Evolutionary conservation across 1,284 basidiomycete genomes (phyloP), one percentile per base, ranked within the genome.

Genomic region (Caloboletus firmus): DNA sequence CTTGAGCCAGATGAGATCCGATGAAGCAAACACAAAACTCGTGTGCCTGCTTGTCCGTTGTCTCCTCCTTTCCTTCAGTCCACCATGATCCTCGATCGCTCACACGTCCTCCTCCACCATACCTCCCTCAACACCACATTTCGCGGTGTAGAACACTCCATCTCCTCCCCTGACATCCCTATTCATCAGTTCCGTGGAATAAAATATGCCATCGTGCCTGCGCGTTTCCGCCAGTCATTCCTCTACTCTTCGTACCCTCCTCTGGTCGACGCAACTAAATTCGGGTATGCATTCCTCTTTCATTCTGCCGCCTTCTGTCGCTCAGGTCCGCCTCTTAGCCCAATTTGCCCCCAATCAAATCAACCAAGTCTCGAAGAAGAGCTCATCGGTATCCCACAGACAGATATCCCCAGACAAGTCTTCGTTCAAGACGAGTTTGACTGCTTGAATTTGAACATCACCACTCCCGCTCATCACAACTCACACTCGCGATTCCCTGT

Each of bases 361-460:
- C 73, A 71, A 31, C 66, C 72, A 61, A 71, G 73, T 28, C 63
- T 79, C 45, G 87, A 89, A 58, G 83, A 85, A 49, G 74, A 79
- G 20, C 67, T 89, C 22, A 83, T 89, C 49, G 82, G 81, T 34
- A 71, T 88, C n/a, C 68, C 79, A 12, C 75, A 77, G 22, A 76
- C 79, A 17, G 77, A 79, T 34, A 72, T 81, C 15, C 83, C 84
- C 1, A 68, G 73, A 49, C 83, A 84, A 64, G 62, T 69, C n/a
- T 68, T 87, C 34, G 76, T 76, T 57, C 83, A 87, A 49, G 79
- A 86, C 66, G 87, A 90, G 67, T 86, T 88, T 42, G 84, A 87
- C 51, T 90, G 87, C 69, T 74, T 89, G 39, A 90, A 89, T 65
- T 68, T 90, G 52, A 89, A 87, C 68, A 86, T 90, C 52, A 87